phyloP scores from a whole-genome alignment of 306 rosid species.

The Prosopis cineraria region DNA sequence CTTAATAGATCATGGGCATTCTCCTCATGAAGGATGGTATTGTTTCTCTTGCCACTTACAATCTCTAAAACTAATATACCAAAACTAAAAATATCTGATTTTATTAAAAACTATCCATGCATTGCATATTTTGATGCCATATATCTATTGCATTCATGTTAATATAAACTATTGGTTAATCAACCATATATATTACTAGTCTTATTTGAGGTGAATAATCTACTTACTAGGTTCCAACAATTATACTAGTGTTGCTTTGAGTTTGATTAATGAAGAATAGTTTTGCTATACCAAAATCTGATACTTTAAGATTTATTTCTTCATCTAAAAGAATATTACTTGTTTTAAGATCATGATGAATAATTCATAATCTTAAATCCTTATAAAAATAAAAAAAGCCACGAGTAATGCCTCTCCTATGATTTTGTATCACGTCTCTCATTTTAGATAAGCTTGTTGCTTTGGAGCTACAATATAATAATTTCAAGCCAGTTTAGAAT shows the following conservation, averaged over 20 bases:
- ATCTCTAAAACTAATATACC: background rate
- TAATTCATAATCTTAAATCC: no score
- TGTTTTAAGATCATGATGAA: background rate
- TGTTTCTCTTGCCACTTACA: background rate
- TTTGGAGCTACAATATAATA: background rate
- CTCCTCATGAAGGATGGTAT: background rate
- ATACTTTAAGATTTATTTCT: background rate
- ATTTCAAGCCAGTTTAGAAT: background rate
- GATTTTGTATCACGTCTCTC: background rate
- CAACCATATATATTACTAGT: background rate
- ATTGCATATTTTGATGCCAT: background rate
- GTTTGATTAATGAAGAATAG: background rate
- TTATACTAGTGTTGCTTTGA: background rate
- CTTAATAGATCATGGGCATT: background rate
- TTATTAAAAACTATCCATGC: background rate
- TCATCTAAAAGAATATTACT: background rate
- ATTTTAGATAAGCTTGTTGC: background rate
- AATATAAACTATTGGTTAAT: background rate
- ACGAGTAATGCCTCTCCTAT: background rate
- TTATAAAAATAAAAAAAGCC: background rate
- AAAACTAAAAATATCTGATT: background rate
- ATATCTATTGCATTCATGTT: background rate
- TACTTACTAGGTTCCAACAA: slow-evolving; percentile 9
- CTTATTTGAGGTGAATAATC: background rate
- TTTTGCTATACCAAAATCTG: background rate